These are phyloP conservation scores for Naumovozyma baii DNA, from an alignment of 805 yeast species.

Conservation along the genomic window DNA sequence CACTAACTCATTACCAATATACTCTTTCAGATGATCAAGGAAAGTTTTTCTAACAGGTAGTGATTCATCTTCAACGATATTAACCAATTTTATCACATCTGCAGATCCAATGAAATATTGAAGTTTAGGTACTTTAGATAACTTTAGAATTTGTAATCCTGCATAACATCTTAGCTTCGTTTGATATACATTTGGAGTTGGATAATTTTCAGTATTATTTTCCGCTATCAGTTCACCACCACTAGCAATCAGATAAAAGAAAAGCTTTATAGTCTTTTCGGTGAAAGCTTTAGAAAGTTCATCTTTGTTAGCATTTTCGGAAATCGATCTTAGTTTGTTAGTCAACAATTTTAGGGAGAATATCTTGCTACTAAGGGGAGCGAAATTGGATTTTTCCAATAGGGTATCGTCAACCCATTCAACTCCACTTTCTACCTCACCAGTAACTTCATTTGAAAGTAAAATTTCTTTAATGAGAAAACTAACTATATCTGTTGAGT, in stretches of 20 bases:
- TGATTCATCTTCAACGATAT: slow-evolving; percentile 59
- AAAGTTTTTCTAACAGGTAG: slow-evolving; percentile 46
- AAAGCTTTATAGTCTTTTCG: slow-evolving; percentile 56
- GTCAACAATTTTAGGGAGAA: slow-evolving; percentile 47
- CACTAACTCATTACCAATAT: slow-evolving; percentile 41
- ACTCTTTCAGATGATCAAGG: slow-evolving; percentile 40
- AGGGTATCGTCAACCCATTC: slow-evolving; percentile 42
- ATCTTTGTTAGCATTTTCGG: slow-evolving; percentile 28
- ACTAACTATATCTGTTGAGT: slow-evolving; percentile 49
- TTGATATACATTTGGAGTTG: slow-evolving; percentile 57
- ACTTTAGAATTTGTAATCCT: slow-evolving; percentile 52
- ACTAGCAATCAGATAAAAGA: slow-evolving; percentile 56
- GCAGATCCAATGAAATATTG: slow-evolving; percentile 43
- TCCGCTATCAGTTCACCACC: slow-evolving; percentile 65
- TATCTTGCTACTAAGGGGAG: slow-evolving; percentile 39
- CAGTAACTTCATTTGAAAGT: slow-evolving; percentile 38
- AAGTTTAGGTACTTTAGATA: slow-evolving; percentile 47
- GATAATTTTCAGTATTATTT: slow-evolving; percentile 33
- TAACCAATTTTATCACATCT: slow-evolving; percentile 43
- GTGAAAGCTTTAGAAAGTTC: slow-evolving; percentile 38
- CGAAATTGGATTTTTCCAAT: slow-evolving; percentile 32
- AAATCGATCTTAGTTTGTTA: slow-evolving; percentile 42
- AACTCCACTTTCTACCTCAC: slow-evolving; percentile 18
- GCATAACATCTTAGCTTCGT: slow-evolving; percentile 57
- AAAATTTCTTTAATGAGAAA: slow-evolving; percentile 53